These are phyloP conservation scores for Pythium guiyangense DNA, from an alignment of 352 stramenopile genomes.

Conservation along the genomic window DNA sequence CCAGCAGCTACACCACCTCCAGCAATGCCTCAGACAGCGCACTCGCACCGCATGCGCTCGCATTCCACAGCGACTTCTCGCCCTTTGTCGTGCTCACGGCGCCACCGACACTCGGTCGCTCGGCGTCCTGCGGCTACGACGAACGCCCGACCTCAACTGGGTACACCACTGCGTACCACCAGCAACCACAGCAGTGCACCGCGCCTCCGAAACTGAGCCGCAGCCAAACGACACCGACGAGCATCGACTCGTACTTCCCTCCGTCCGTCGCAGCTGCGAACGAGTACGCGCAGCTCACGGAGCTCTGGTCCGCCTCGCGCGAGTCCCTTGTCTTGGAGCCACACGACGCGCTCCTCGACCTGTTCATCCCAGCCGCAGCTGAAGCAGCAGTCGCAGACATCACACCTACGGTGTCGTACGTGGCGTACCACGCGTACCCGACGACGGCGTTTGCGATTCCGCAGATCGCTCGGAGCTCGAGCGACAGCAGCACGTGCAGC, in stretches of 20 bases:
- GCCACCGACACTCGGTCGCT: too few relatives aligned
- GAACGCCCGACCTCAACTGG: constrained; percentile 1
- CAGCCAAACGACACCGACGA: constrained; percentile 2
- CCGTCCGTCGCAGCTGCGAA: neutral
- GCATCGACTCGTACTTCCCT: constrained; percentile 9
- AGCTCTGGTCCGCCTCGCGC: constrained; percentile 6
- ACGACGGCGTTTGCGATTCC: neutral
- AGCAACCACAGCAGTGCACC: neutral
- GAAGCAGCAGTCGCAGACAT: neutral
- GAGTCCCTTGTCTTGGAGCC: neutral
- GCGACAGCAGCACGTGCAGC: too few relatives aligned
- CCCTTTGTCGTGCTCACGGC: neutral
- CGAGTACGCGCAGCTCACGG: constrained; percentile 12
- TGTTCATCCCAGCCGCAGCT: constrained; percentile 7
- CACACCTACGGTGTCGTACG: neutral
- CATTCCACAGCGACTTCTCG: constrained; percentile 4
- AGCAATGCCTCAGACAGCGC: too few relatives aligned
- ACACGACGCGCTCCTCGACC: constrained; percentile 5
- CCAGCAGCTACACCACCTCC: neutral
- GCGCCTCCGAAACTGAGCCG: too few relatives aligned
- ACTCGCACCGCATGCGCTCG: too few relatives aligned
- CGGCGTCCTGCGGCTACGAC: too few relatives aligned
- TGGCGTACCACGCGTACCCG: too few relatives aligned
- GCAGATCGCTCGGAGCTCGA: neutral
- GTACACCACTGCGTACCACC: neutral